phyloP scores from a whole-genome alignment of 169 alveolate genomes.

The Cryptosporidium tyzzeri region DNA sequence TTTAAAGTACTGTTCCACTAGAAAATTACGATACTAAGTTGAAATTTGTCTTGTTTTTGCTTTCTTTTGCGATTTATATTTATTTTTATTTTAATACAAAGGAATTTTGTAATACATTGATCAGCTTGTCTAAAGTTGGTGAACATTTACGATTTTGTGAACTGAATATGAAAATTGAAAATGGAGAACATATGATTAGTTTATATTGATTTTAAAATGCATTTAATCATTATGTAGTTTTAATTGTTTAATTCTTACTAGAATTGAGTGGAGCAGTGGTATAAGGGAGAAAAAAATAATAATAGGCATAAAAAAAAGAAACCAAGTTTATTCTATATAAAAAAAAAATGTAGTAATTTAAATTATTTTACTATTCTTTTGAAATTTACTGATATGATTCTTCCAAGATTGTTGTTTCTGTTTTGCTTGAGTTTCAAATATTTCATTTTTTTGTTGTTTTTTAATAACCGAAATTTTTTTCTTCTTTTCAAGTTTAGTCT shows the following conservation, averaged over 20 bases:
- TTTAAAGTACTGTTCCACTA: background rate
- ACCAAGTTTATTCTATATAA: no score
- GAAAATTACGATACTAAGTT: background rate
- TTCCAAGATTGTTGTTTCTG: constrained; percentile 52
- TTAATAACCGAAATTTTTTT: constrained; percentile 52
- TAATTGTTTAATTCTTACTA: no score
- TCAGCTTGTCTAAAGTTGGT: no score
- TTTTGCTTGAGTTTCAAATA: constrained; percentile 33
- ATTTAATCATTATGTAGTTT: background rate
- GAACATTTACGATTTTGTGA: no score
- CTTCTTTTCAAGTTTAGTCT: constrained; percentile 29
- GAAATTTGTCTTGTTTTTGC: no score
- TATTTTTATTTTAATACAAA: no score
- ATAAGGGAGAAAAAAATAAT: background rate
- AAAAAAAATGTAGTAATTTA: background rate
- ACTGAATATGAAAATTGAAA: no score
- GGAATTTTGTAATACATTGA: background rate
- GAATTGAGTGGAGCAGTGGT: background rate
- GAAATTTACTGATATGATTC: constrained; percentile 16
- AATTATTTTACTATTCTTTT: background rate
- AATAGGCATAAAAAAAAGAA: no score
- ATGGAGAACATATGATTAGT: no score
- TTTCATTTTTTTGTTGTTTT: constrained; percentile 49
- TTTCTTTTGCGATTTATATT: no score
- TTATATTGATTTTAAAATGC: no score